phyloP scores from a whole-genome alignment of 139 green algal genomes.

The Chlamydomonas sp. region DNA sequence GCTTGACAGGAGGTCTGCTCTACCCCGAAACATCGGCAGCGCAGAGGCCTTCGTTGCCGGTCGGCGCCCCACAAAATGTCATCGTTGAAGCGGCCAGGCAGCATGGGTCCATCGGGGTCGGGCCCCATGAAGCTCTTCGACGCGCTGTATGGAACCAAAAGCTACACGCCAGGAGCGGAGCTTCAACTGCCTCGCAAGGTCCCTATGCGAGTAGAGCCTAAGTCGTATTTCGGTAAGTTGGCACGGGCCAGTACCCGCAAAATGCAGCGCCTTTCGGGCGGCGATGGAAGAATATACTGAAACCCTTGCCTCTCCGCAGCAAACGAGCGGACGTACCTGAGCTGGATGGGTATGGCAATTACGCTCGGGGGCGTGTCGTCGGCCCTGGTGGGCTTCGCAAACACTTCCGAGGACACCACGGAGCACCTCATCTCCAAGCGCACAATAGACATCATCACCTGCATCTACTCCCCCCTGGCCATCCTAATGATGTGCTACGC shows the following conservation, averaged over 20 bases:
- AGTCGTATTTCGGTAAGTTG: conserved; percentile 87
- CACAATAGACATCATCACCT: conserved; percentile 82
- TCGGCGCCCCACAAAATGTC: too few relatives aligned
- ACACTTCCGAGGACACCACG: conserved; percentile 21
- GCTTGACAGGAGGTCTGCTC: too few relatives aligned
- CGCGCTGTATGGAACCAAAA: conserved; percentile 52
- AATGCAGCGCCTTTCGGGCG: too few relatives aligned
- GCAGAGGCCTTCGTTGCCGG: too few relatives aligned
- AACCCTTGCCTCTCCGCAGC: conserved; percentile 59
- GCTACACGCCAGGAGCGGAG: conserved; percentile 61
- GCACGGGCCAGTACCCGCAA: too few relatives aligned
- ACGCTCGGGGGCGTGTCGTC: conserved; percentile 86
- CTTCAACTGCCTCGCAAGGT: conserved; percentile 83
- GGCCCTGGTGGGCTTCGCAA: conserved; percentile 78
- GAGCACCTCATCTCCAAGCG: conserved; percentile 61
- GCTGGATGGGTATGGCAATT: conserved; percentile 89
- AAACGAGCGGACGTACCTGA: conserved; percentile 89
- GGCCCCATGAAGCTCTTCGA: neutral
- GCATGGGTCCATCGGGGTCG: too few relatives aligned
- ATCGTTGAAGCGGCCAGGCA: too few relatives aligned
- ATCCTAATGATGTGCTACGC: conserved; percentile 89
- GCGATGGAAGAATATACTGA: neutral
- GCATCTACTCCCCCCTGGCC: conserved; percentile 80
- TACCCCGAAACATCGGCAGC: too few relatives aligned
- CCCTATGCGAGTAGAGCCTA: conserved; percentile 90